Evolutionary conservation across 2,329 filamentous ascomycete genomes (phyloP).

Genomic region (Epichloe scottii): DNA sequence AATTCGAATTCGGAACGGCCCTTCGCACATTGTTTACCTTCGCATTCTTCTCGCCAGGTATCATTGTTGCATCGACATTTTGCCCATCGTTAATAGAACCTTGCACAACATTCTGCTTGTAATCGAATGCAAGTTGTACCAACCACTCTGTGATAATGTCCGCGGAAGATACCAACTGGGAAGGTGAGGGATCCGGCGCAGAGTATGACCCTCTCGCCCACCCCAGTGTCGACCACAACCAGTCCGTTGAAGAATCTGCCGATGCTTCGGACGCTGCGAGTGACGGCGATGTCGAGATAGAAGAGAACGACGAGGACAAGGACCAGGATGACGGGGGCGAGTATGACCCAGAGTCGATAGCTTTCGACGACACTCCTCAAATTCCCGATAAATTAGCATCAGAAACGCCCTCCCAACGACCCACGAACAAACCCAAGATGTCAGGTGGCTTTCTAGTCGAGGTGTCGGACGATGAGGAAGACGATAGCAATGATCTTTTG

Average conservation of each 20-base stretch:
- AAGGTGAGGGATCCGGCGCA: conserved; percentile 39
- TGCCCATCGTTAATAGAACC: background rate
- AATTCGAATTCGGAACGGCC: background rate
- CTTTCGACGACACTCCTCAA: conserved; percentile 29
- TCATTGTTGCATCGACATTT: background rate
- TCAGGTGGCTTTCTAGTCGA: conserved; percentile 48
- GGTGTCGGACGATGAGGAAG: conserved; percentile 46
- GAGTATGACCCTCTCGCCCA: conserved; percentile 44
- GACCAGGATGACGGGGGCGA: conserved; percentile 41
- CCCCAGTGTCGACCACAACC: conserved; percentile 36
- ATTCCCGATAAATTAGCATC: conserved; percentile 17
- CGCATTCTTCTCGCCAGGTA: background rate
- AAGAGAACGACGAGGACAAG: conserved; percentile 38
- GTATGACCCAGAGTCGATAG: conserved; percentile 46
- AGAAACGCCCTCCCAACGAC: conserved; percentile 16
- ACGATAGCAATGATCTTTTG: conserved; percentile 14
- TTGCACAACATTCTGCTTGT: background rate
- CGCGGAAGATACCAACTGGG: conserved; percentile 34
- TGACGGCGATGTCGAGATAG: conserved; percentile 35
- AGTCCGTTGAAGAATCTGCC: conserved; percentile 39
- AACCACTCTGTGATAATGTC: conserved; percentile 17
- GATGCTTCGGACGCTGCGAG: conserved; percentile 34
- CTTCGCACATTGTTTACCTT: background rate
- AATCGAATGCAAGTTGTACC: background rate
- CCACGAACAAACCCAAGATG: conserved; percentile 41